Percentiles rank a stretch among this genome's conserved stretches.
These are phyloP conservation scores for Amaranthus hypochondriacus DNA, from an alignment of 148 eudicot species.

Conservation along the genomic window DNA sequence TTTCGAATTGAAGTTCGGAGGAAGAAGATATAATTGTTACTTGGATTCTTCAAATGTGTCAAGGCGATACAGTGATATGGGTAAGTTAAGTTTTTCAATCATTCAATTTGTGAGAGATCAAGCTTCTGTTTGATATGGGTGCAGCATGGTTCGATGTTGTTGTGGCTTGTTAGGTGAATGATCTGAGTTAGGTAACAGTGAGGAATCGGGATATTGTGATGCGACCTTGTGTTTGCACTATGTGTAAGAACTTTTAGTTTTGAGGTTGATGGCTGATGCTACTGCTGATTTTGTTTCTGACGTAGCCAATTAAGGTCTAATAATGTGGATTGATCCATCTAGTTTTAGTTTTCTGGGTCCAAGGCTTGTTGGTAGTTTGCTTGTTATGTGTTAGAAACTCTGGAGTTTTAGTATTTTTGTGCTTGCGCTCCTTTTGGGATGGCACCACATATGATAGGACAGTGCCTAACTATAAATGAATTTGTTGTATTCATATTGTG, in stretches of 20 bases:
- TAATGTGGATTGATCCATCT: too few relatives aligned
- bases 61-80: not conserved
- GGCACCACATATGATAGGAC: not conserved
- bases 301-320: not conserved
- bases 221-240: not conserved
- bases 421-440: not conserved
- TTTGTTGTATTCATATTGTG: not conserved
- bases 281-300: not conserved
- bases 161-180: not conserved
- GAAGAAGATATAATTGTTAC: not conserved
- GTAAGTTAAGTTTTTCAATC: not conserved
- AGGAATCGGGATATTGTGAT: too few relatives aligned
- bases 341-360: too few relatives aligned
- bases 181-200: too few relatives aligned
- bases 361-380: not conserved
- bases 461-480: not conserved
- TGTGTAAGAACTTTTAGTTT: not conserved
- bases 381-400: too few relatives aligned
- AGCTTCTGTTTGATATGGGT: not conserved
- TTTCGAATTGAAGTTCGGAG: too few relatives aligned
- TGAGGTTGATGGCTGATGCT: not conserved
- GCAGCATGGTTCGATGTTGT: not conserved
- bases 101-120: not conserved
- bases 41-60: not conserved
- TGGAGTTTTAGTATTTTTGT: not conserved